Evolutionary conservation across 306 rosid genomes (phyloP).

Genomic region (Betula pendula): DNA sequence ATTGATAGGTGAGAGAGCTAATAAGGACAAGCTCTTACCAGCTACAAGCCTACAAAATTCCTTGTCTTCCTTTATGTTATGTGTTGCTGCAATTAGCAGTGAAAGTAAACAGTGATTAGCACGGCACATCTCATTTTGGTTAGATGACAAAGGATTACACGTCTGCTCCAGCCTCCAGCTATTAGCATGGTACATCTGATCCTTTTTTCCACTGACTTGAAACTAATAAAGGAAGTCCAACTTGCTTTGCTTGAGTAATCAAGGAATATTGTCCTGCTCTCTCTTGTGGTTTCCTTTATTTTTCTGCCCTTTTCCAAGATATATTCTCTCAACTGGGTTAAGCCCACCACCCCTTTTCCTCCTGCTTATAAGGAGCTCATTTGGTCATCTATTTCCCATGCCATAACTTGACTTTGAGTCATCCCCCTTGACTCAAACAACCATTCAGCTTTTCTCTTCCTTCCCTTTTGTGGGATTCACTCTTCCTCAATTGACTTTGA

Average conservation of each 20-base stretch:
- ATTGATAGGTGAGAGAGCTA: constrained; percentile 4
- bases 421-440: constrained; percentile 19
- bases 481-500: too few relatives aligned
- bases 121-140: constrained; percentile 17
- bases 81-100: background rate
- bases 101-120: background rate
- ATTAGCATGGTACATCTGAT: constrained; percentile 26
- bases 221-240: constrained; percentile 28
- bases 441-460: constrained; percentile 13
- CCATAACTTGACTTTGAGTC: constrained; percentile 40
- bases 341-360: constrained; percentile 45
- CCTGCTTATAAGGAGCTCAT: constrained; percentile 51
- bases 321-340: constrained; percentile 49
- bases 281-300: constrained; percentile 47
- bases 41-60: background rate
- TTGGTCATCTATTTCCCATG: constrained; percentile 29
- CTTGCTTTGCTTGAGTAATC: constrained; percentile 26
- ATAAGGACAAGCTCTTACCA: background rate
- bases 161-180: constrained; percentile 2
- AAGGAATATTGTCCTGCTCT: constrained; percentile 43
- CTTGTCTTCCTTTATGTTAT: background rate
- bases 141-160: background rate
- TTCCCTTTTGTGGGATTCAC: constrained; percentile 10
- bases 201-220: constrained; percentile 26
- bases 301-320: constrained; percentile 49